phyloP scores from a whole-genome alignment of 1,284 basidiomycete genomes.

The Thelephora terrestris region DNA sequence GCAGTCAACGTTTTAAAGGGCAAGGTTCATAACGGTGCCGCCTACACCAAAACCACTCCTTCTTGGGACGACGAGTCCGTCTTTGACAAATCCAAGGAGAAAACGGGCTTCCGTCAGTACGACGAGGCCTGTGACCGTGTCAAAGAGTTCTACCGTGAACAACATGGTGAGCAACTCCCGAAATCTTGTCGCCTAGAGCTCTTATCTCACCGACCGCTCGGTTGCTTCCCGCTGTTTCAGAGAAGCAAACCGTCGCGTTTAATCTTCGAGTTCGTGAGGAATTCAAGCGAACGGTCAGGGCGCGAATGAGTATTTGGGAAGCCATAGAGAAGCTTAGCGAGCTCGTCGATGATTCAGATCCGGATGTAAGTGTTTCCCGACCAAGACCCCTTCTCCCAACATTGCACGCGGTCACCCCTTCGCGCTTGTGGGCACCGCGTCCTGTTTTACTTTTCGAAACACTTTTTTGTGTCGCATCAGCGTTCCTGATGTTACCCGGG shows the following conservation, averaged over 20 bases:
- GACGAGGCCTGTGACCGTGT: slow-evolving; percentile 79
- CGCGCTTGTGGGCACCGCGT: too few species aligned
- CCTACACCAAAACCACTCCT: slow-evolving; percentile 5
- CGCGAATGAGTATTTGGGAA: slow-evolving; percentile 78
- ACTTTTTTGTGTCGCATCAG: too few species aligned
- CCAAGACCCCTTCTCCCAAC: not conserved
- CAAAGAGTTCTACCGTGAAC: slow-evolving; percentile 81
- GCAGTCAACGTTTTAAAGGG: slow-evolving; percentile 62
- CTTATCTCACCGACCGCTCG: too few species aligned
- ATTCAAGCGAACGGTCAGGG: slow-evolving; percentile 55
- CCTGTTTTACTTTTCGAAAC: too few species aligned
- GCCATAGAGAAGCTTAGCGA: slow-evolving; percentile 88
- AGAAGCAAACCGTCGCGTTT: slow-evolving; percentile 82
- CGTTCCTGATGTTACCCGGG: not conserved
- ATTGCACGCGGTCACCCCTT: too few species aligned
- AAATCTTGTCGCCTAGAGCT: too few species aligned
- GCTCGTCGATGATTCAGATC: slow-evolving; percentile 82
- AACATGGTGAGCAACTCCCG: slow-evolving; percentile 49
- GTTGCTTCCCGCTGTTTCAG: slow-evolving; percentile 25
- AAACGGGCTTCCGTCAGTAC: slow-evolving; percentile 62
- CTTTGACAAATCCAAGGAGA: slow-evolving; percentile 74
- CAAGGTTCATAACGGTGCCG: slow-evolving; percentile 15
- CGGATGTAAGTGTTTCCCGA: slow-evolving; percentile 44
- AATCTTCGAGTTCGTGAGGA: slow-evolving; percentile 70
- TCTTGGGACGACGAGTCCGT: slow-evolving; percentile 50